phyloP scores from a whole-genome alignment of 2,329 filamentous ascomycete species.

The Xylariaceae sp. region DNA sequence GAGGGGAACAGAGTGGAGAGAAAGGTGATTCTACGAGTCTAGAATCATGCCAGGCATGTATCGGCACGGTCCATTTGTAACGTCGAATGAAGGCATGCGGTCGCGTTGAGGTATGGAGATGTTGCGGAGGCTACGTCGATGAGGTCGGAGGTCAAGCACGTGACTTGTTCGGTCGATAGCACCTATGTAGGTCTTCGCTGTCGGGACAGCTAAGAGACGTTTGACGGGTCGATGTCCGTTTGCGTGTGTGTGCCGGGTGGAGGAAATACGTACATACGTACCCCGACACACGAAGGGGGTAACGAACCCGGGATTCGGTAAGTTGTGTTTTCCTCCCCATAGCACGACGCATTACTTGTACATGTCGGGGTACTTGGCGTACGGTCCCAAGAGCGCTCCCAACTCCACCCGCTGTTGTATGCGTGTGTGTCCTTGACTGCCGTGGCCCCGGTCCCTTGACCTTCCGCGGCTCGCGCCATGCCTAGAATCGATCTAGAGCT shows the following conservation, averaged over 20 bases:
- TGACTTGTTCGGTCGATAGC: slow-evolving; percentile 4
- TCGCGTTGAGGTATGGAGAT: neutral
- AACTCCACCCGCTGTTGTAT: neutral
- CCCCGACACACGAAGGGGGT: neutral
- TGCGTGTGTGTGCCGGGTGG: slow-evolving; percentile 3
- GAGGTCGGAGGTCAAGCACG: slow-evolving; percentile 5
- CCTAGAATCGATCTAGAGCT: neutral
- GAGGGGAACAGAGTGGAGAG: neutral
- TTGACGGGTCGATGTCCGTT: neutral
- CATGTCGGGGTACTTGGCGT: slow-evolving; percentile 1
- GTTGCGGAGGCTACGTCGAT: slow-evolving; percentile 1
- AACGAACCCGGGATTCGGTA: slow-evolving; percentile 3
- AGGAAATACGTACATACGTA: neutral
- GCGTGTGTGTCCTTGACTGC: neutral
- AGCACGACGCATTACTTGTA: neutral
- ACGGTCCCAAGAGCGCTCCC: neutral
- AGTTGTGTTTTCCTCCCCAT: slow-evolving; percentile 6
- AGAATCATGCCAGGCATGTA: neutral
- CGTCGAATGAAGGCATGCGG: slow-evolving; percentile 2
- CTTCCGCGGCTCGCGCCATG: neutral
- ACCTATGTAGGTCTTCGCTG: neutral
- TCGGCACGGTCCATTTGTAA: slow-evolving; percentile 7
- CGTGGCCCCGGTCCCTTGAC: neutral
- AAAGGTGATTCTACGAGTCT: neutral
- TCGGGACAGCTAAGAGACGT: neutral